Evolutionary conservation across 2,329 filamentous ascomycete species (phyloP), one percentile per base, ranked within the genome.

Genomic region (Cadophora malorum): DNA sequence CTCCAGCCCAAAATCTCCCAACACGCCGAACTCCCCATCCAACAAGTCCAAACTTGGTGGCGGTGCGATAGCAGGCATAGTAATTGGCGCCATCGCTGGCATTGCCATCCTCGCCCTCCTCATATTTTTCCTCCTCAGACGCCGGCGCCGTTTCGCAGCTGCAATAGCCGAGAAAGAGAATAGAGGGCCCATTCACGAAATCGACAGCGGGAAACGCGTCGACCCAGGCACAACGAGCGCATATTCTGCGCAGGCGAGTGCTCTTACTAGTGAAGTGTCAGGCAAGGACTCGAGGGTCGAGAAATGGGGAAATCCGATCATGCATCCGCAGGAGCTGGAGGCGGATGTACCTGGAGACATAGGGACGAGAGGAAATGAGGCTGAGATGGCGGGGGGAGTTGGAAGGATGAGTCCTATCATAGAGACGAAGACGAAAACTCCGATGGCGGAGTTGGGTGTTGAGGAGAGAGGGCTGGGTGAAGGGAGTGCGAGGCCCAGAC

Each of bases 261-360:
- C 33, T 6, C 63, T 64, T 21, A 69, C 69, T 0, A 64, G 31
- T 21, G 73, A 75, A 60, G 68, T 73, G 0, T 63, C 62, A 10
- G 72, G 72, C 0, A 58, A 64, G 2, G 68, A 71, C 41, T 68
- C 71, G 12, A 71, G 71, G 52, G 58, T 74, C 35, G 73, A 75
- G 65, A 73, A 73, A 19, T 64, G 63, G 41, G 73, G 72, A 4
- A 68, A 70, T 56, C 73, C 72, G n/a, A 71, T 75, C 41, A 75
- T 75, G 72, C 63, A 70, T 58, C 73, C 73, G 21, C 73, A 75
- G 52, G 73, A 74, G 49, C 31, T 74, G n/a, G 68, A 71, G 52
- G 73, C 69, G 21, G 65, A 69, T 41, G 65, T 67, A 2, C 69
- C 69, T 33, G 38, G 45, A 3, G 25, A 25, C 9, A 52, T 41